phyloP scores from a whole-genome alignment of 2,329 filamentous ascomycete species.

The Paecilomyces dactylethromorphus region DNA sequence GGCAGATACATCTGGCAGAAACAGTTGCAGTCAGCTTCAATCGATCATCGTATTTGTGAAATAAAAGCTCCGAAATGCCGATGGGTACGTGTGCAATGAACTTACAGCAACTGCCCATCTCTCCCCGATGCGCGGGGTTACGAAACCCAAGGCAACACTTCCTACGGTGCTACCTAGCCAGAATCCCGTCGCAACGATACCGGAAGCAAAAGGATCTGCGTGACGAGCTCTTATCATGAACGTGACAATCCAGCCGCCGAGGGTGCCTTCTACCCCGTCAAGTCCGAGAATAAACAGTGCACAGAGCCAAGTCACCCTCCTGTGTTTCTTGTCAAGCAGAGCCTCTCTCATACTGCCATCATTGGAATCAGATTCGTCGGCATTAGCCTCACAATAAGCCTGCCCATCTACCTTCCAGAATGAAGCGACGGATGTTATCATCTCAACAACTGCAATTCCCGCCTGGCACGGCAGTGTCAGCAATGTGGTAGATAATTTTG shows the following conservation, averaged over 20 bases:
- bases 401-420: conserved; percentile 12
- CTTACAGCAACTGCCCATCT: conserved; percentile 52
- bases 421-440: conserved; percentile 32
- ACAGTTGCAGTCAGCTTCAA: neutral
- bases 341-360: conserved; percentile 5
- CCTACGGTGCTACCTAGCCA: conserved; percentile 78
- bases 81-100: neutral
- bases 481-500: conserved; percentile 21
- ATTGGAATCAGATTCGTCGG: neutral
- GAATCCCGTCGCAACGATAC: conserved; percentile 71
- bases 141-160: conserved; percentile 65
- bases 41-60: neutral
- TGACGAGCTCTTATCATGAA: conserved; percentile 78
- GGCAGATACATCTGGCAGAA: conserved; percentile 52
- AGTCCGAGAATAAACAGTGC: conserved; percentile 71
- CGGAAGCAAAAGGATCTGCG: conserved; percentile 63
- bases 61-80: neutral
- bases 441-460: conserved; percentile 44
- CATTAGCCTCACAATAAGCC: conserved; percentile 5
- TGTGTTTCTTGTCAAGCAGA: conserved; percentile 4
- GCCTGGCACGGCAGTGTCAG: conserved; percentile 2
- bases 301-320: conserved; percentile 59
- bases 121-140: conserved; percentile 64
- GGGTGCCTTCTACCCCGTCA: conserved; percentile 63
- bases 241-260: conserved; percentile 75